Evolutionary conservation across 257 asterid species (phyloP).

Genomic region (Ajuga chamaepitys): DNA sequence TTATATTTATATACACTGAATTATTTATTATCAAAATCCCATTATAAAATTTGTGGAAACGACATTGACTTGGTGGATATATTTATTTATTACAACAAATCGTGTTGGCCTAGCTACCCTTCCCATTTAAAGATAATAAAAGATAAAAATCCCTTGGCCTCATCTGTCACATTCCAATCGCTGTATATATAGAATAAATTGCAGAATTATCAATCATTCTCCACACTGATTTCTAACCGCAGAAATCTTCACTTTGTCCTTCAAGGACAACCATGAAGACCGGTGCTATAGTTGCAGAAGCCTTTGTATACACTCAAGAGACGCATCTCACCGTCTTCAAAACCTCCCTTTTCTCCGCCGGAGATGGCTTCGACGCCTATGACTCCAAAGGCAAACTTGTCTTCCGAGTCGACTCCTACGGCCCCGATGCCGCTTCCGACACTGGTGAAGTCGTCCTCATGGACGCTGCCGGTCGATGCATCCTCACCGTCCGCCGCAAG

Average conservation of each 20-base stretch:
- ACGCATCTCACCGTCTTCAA: constrained; percentile 57
- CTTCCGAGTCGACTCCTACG: constrained; percentile 72
- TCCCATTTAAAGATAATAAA: no score
- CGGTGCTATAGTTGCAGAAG: constrained; percentile 37
- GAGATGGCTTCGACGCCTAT: constrained; percentile 73
- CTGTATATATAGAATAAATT: no score
- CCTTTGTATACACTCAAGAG: constrained; percentile 34
- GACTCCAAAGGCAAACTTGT: constrained; percentile 44
- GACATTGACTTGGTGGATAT: no score
- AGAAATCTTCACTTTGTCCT: no score
- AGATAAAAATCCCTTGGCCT: no score
- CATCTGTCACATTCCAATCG: no score
- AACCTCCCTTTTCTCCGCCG: constrained; percentile 65
- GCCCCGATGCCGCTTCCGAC: constrained; percentile 39
- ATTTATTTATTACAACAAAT: no score
- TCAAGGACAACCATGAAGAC: constrained; percentile 12
- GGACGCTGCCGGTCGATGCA: constrained; percentile 63
- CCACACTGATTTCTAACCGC: background rate
- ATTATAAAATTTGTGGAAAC: no score
- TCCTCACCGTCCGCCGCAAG: constrained; percentile 76
- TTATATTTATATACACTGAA: no score
- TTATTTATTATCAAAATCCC: no score
- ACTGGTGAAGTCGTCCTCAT: constrained; percentile 54
- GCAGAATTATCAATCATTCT: background rate
- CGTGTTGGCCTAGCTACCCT: no score